phyloP scores from a whole-genome alignment of 192 early-diverging fungal species.

The Coemansia sp. region DNA sequence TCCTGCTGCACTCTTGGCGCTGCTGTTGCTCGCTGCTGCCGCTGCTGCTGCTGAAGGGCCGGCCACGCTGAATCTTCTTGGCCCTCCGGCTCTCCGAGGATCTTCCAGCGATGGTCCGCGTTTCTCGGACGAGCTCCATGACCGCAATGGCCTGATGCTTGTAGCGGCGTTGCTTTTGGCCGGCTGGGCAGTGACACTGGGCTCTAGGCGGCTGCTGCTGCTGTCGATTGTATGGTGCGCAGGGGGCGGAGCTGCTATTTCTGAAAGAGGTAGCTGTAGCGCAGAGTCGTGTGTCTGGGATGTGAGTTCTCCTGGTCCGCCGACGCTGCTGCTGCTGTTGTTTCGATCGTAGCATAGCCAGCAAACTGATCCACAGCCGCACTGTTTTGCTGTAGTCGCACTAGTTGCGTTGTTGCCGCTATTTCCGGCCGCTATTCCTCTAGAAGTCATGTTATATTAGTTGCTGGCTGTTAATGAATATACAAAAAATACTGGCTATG shows the following conservation, averaged over 20 bases:
- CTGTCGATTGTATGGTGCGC: background rate
- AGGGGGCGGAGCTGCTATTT: background rate
- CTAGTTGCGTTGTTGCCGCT: no score
- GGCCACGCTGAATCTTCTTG: conserved; percentile 38
- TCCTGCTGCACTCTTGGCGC: conserved; percentile 15
- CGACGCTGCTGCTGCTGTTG: background rate
- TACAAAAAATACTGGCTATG: background rate
- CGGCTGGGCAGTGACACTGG: background rate
- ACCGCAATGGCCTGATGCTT: conserved; percentile 33
- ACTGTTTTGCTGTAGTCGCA: conserved; percentile 57
- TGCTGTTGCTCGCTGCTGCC: conserved; percentile 18
- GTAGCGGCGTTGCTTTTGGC: background rate
- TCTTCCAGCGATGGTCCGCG: conserved; percentile 23
- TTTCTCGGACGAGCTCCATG: conserved; percentile 54
- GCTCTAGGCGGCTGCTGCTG: background rate
- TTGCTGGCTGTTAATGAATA: background rate
- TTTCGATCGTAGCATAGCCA: conserved; percentile 18
- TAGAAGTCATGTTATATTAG: background rate
- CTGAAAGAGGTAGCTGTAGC: background rate
- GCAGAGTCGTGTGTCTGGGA: conserved; percentile 5
- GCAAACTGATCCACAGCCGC: conserved; percentile 20
- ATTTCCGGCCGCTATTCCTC: background rate
- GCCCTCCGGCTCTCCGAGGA: background rate
- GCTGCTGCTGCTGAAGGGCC: conserved; percentile 9
- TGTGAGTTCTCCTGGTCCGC: background rate